phyloP scores from a whole-genome alignment of 2,329 filamentous ascomycete species.

The Hymenoscyphus scutula region DNA sequence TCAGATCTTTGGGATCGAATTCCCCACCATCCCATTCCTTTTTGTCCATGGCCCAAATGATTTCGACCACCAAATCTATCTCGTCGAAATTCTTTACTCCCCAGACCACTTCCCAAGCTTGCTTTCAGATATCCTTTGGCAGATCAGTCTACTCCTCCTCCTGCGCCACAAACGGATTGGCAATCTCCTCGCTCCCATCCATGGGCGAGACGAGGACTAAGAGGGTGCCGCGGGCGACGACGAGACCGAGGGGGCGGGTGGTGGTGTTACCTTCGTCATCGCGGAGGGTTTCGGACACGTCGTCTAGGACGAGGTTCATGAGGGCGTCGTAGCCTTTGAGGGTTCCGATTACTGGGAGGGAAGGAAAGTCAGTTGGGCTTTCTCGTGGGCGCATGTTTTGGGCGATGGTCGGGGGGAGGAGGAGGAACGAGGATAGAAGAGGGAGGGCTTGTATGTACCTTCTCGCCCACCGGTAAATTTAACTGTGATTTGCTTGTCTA shows the following conservation, averaged over 20 bases:
- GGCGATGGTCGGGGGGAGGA: too few relatives aligned
- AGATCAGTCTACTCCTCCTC: slow-evolving; percentile 50
- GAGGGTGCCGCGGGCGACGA: slow-evolving; percentile 88
- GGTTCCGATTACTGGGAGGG: slow-evolving; percentile 74
- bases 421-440: neutral
- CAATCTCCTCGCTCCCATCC: slow-evolving; percentile 93
- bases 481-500: slow-evolving; percentile 92
- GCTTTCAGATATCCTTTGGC: too few relatives aligned
- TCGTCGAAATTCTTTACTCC: neutral
- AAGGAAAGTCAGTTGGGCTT: neutral
- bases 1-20: neutral
- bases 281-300: slow-evolving; percentile 89
- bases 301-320: slow-evolving; percentile 96
- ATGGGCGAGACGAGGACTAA: slow-evolving; percentile 90
- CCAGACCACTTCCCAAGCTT: too few relatives aligned
- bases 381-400: too few relatives aligned
- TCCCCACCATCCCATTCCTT: neutral
- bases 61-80: neutral
- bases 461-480: slow-evolving; percentile 96
- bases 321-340: slow-evolving; percentile 95
- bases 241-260: slow-evolving; percentile 64
- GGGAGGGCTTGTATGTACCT: slow-evolving; percentile 50
- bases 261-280: slow-evolving; percentile 90
- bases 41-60: neutral
- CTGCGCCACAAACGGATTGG: slow-evolving; percentile 82